These are phyloP conservation scores for Solanum sejunctum DNA, from an alignment of 257 asterid genomes.

Conservation along the genomic window DNA sequence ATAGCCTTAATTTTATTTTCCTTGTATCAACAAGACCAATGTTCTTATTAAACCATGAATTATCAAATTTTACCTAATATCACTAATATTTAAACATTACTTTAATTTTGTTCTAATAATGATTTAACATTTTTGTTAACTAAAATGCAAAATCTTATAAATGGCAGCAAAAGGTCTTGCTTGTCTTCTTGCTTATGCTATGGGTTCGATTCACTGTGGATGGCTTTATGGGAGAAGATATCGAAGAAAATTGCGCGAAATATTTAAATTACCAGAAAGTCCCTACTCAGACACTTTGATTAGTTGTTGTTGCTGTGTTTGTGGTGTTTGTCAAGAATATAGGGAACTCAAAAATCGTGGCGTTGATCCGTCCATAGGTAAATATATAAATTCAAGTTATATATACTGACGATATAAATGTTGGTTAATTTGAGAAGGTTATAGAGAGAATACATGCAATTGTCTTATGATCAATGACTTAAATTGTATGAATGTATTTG, in stretches of 20 bases:
- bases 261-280: constrained; percentile 19
- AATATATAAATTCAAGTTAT: background rate
- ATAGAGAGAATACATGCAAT: background rate
- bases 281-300: constrained; percentile 17
- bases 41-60: background rate
- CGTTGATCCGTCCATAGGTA: constrained; percentile 21
- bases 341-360: constrained; percentile 32
- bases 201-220: constrained; percentile 19
- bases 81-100: background rate
- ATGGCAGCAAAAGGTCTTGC: constrained; percentile 9
- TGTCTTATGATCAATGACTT: background rate
- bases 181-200: constrained; percentile 13
- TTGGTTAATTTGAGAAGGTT: background rate
- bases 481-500: no score
- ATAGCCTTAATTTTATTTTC: background rate
- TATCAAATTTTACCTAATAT: background rate
- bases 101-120: background rate
- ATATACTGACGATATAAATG: background rate
- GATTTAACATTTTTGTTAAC: background rate
- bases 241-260: constrained; percentile 21
- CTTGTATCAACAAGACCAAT: background rate
- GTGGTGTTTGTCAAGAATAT: constrained; percentile 25
- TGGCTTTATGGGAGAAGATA: constrained; percentile 22
- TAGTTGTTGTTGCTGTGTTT: constrained; percentile 27
- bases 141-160: background rate